A percentile compares a stretch with the other conserved stretches of the same genome.
Evolutionary conservation across 257 asterid genomes (phyloP).

Genomic region (Knoxia roxburghii): DNA sequence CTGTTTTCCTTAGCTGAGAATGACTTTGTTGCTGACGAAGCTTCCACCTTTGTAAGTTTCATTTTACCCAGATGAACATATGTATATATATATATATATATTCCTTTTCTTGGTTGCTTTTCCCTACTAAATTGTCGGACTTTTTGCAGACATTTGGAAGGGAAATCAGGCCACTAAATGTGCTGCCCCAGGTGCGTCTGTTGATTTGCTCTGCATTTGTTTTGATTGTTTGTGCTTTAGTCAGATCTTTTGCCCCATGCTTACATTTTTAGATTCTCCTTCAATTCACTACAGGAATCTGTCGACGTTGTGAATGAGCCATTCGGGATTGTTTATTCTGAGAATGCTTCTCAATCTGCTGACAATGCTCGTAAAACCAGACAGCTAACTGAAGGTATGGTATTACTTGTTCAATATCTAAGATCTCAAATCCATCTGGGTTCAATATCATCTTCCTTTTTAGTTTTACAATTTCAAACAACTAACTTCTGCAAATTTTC

Average conservation of each 20-base stretch:
- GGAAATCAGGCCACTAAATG: conserved; percentile 65
- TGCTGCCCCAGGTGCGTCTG: conserved; percentile 55
- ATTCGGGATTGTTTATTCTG: conserved; percentile 50
- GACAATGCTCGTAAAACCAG: conserved; percentile 51
- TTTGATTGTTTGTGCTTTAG: neutral
- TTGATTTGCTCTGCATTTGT: conserved; percentile 12
- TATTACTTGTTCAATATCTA: neutral
- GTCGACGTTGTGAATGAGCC: conserved; percentile 52
- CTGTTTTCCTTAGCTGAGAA: conserved; percentile 43
- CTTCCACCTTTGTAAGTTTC: conserved; percentile 64
- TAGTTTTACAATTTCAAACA: neutral
- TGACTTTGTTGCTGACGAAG: conserved; percentile 58
- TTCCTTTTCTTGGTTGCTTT: too few species aligned
- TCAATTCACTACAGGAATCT: conserved; percentile 48
- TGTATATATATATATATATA: too few species aligned
- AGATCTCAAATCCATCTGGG: neutral
- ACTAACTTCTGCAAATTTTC: too few species aligned
- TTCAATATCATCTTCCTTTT: neutral
- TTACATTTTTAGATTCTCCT: conserved; percentile 18
- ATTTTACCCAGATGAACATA: conserved; percentile 7
- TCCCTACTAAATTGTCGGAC: too few species aligned
- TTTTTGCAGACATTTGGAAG: conserved; percentile 56
- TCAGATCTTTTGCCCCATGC: conserved; percentile 17
- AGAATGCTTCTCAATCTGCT: conserved; percentile 34
- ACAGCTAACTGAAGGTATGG: conserved; percentile 77